Conservation (phyloP, 23 red algal genomes). For the Gracilaria gracilis region DNA sequence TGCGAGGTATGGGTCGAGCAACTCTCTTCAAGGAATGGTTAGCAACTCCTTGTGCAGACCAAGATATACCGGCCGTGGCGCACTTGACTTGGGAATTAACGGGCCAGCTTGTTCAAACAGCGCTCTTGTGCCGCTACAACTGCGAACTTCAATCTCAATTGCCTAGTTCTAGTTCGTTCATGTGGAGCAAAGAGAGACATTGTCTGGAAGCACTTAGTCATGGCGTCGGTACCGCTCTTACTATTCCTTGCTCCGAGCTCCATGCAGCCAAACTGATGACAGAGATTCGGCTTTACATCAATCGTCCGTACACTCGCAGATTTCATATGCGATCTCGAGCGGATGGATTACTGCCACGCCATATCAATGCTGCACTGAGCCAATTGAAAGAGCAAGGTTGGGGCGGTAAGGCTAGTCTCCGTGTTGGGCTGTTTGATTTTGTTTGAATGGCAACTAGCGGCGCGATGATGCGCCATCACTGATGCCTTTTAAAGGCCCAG, state of each 20-base stretch:
- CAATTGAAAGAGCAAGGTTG: background rate
- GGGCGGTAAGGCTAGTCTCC: background rate
- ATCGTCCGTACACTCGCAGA: background rate
- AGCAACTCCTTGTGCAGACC: background rate
- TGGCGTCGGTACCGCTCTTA: background rate
- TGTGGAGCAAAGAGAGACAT: conserved; percentile 2
- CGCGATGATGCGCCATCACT: background rate
- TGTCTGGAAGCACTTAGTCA: conserved; percentile 9
- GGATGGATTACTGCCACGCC: background rate
- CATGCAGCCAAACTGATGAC: background rate
- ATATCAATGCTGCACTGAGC: conserved; percentile 1
- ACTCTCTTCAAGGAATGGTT: conserved; percentile 32
- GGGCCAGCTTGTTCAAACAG: conserved; percentile 18
- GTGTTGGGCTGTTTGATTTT: background rate
- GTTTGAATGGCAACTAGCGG: background rate
- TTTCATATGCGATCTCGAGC: background rate
- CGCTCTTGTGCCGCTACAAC: conserved; percentile 1
- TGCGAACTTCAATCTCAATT: background rate
- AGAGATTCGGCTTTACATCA: background rate
- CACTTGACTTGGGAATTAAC: conserved; percentile 28
- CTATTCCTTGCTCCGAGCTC: conserved; percentile 13
- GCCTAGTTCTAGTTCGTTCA: background rate
- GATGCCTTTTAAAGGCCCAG: background rate
- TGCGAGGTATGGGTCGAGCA: background rate
- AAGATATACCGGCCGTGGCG: background rate